Conservation (phyloP, 2,329 filamentous ascomycete genomes). For the Colletotrichum horii region DNA sequence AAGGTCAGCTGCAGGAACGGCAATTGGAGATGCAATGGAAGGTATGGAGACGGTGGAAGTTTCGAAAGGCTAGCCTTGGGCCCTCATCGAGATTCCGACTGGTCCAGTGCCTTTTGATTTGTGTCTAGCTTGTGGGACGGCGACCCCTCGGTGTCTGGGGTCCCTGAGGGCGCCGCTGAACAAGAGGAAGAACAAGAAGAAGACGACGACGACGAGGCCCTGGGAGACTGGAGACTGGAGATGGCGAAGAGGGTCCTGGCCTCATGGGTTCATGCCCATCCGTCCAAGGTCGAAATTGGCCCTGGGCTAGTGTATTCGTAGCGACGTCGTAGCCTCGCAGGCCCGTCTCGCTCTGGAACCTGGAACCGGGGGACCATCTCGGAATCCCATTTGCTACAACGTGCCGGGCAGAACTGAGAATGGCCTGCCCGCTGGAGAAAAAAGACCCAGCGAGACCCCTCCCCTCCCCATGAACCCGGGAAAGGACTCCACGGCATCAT, state of each 20-base stretch:
- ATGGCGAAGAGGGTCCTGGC: neutral
- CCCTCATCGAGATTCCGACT: neutral
- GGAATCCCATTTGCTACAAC: neutral
- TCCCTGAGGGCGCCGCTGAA: neutral
- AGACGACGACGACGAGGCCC: neutral
- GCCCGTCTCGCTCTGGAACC: neutral
- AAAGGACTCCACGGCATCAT: neutral
- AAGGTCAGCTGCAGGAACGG: neutral
- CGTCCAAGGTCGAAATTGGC: neutral
- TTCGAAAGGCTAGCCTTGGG: neutral
- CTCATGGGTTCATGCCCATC: neutral
- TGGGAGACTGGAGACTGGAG: neutral
- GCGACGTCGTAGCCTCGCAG: neutral
- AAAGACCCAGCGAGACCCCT: neutral
- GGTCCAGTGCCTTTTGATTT: neutral
- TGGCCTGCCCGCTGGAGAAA: neutral
- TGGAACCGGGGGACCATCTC: neutral
- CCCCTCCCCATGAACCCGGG: neutral
- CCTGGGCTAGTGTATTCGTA: neutral
- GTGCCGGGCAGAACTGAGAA: neutral
- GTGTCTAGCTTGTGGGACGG: neutral
- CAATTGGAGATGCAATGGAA: slow-evolving; percentile 18
- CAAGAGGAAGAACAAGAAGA: neutral
- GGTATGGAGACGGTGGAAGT: slow-evolving; percentile 10
- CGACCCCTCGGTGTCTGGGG: neutral